Base-by-base conservation (phyloP, 345 rosid species). In the Schrenkiella parvula region DNA sequence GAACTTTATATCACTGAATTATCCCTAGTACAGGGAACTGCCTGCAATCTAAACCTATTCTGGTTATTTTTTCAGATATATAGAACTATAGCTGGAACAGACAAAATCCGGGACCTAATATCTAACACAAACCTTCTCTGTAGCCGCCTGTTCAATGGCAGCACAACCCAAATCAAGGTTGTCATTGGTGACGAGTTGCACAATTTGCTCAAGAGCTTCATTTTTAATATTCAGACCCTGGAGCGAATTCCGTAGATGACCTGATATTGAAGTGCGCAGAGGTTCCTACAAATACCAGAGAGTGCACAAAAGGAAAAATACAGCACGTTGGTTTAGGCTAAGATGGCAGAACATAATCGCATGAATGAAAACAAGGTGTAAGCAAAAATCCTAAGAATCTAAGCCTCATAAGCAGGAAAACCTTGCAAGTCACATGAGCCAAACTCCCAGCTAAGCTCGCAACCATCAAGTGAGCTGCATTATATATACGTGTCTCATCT, bases 131-230 rank as follows among this genome's bases (percentile, higher is more conserved):
- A 93, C 99, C 99, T 91, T 91, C 19, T 91, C 98, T 9, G 99
- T 89, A 54, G 97, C 97, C 67, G 96, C 96, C 70, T 89, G 96
- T 80, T 95, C 99, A 75, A 95, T 95, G 60, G 88, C 84, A 21
- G 99, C 99, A 89, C 99, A 95, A n/a, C 99, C 97, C 64, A 95
- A 86, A 78, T 95, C 99, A 77, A 95, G 99, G 82, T 95, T 95
- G 82, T 95, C 99, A 82, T 95, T 95, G 55, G 98, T 91, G 54
- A 86, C 98, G 70, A 95, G 93, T 71, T 84, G 96, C 82, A 95
- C 96, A 59, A 95, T 89, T 80, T 89, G 97, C 64, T 95, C 99
- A 34, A 91, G 83, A 42, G 85, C 79, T 7, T 95, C 99, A 75
- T 76, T 84, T 4, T 86, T 52, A 58, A 81, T 75, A 80, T 51